A percentile compares a stretch with the other conserved stretches of the same genome.
Evolutionary conservation across 2,329 filamentous ascomycete genomes (phyloP).

Genomic region (Fusarium metavorans): DNA sequence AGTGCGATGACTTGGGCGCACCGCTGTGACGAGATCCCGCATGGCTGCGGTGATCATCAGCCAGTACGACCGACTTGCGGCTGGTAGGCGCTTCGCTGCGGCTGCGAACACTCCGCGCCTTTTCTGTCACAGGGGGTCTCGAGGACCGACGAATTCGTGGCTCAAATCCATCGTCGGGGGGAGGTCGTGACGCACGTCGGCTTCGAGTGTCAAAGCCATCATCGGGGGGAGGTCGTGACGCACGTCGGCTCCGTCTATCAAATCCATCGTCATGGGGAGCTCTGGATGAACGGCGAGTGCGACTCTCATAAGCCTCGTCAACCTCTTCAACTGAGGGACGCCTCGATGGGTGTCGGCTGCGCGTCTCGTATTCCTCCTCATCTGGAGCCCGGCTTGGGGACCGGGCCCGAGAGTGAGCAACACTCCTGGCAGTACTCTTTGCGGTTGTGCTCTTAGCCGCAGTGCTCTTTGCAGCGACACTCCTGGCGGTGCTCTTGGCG

Average conservation of each 20-base stretch:
- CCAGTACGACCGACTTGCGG: constrained; percentile 48
- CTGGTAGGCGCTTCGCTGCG: constrained; percentile 53
- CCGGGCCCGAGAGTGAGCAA: constrained; percentile 31
- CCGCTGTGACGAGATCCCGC: constrained; percentile 51
- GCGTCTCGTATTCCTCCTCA: constrained; percentile 49
- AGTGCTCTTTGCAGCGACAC: constrained; percentile 27
- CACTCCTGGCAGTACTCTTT: constrained; percentile 39
- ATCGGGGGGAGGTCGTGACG: constrained; percentile 29
- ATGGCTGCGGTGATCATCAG: constrained; percentile 58
- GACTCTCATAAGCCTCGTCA: constrained; percentile 37
- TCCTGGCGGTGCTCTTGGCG: constrained; percentile 29
- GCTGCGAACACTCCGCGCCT: constrained; percentile 50
- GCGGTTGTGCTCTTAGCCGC: constrained; percentile 28
- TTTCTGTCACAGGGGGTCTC: constrained; percentile 47
- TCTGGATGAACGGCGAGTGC: constrained; percentile 35
- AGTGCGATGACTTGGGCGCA: constrained; percentile 44
- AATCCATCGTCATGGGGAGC: constrained; percentile 22
- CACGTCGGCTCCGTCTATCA: constrained; percentile 33
- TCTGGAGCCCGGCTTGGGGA: constrained; percentile 47
- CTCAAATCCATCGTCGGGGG: constrained; percentile 48
- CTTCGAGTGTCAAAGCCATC: constrained; percentile 54
- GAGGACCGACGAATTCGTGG: constrained; percentile 55
- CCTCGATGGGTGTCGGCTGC: constrained; percentile 56
- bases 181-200: constrained; percentile 55
- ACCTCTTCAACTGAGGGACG: constrained; percentile 43